Evolutionary conservation across 1,284 basidiomycete species (phyloP).

Genomic region (Cutaneotrichosporon daszewskae): DNA sequence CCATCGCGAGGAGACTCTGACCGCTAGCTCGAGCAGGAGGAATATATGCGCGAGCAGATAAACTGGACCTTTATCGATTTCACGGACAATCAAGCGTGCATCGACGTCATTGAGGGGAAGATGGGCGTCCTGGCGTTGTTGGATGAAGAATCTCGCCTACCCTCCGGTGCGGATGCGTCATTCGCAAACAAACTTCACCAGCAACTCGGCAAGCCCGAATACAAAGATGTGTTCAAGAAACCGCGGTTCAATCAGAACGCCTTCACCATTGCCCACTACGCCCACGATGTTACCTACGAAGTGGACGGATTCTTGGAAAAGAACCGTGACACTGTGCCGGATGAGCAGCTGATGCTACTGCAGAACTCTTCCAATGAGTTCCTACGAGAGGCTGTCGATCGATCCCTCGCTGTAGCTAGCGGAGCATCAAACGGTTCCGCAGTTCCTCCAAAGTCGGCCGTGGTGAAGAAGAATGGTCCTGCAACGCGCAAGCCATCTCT

Average conservation of each 20-base stretch:
- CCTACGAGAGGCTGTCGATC: constrained; percentile 88
- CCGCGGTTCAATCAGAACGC: constrained; percentile 94
- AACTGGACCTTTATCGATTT: constrained; percentile 99
- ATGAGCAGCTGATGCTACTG: constrained; percentile 88
- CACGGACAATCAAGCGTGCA: constrained; percentile 97
- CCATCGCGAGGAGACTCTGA: not conserved
- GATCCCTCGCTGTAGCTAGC: constrained; percentile 61
- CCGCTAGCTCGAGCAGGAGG: constrained; percentile 83
- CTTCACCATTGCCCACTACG: constrained; percentile 98
- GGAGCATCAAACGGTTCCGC: constrained; percentile 20
- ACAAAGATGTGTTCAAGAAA: constrained; percentile 91
- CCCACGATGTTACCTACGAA: constrained; percentile 96
- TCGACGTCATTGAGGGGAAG: constrained; percentile 96
- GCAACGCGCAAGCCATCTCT: constrained; percentile 90
- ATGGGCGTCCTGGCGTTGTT: constrained; percentile 90
- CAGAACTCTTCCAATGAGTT: constrained; percentile 83
- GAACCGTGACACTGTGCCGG: constrained; percentile 97
- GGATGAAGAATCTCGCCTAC: constrained; percentile 96
- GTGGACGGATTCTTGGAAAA: constrained; percentile 98
- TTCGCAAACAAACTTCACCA: constrained; percentile 90
- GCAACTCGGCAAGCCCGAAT: constrained; percentile 78
- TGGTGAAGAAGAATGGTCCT: constrained; percentile 36
- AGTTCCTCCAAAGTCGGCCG: constrained; percentile 18
- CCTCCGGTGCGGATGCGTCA: constrained; percentile 85
- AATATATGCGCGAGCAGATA: constrained; percentile 97